Conservation (phyloP, 495 filamentous ascomycete genomes). For the Podospora conica region DNA sequence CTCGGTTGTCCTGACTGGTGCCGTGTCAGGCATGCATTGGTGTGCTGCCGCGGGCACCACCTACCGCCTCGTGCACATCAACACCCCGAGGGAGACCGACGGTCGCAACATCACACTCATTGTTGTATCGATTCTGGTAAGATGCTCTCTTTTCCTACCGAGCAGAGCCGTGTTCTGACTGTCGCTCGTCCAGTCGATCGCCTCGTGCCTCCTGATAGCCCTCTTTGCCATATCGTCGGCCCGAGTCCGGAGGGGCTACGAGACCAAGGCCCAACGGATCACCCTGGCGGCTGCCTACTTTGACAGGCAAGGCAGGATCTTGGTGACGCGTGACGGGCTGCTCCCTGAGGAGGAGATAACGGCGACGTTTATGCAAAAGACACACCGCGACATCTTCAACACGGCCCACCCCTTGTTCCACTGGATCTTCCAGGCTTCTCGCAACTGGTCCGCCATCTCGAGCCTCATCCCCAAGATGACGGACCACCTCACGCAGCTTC, state of each 20-base stretch:
- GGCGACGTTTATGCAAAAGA: conserved; percentile 65
- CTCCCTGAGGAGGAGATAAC: conserved; percentile 79
- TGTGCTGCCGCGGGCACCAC: conserved; percentile 64
- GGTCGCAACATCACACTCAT: conserved; percentile 55
- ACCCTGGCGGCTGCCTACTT: conserved; percentile 73
- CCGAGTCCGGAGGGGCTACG: conserved; percentile 47
- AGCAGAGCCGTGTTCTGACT: background rate
- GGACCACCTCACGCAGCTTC: conserved; percentile 45
- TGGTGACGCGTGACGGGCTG: conserved; percentile 75
- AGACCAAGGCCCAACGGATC: conserved; percentile 67
- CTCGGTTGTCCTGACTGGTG: conserved; percentile 60
- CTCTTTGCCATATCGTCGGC: conserved; percentile 49
- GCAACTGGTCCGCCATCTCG: conserved; percentile 64
- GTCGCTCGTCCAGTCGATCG: conserved; percentile 44
- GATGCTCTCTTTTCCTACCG: conserved; percentile 1
- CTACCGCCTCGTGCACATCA: conserved; percentile 46
- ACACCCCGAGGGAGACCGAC: conserved; percentile 24
- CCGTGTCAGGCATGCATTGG: conserved; percentile 88
- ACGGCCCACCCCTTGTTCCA: conserved; percentile 75
- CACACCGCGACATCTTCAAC: conserved; percentile 69
- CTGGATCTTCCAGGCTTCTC: conserved; percentile 77
- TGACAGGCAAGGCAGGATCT: conserved; percentile 63
- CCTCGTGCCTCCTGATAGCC: conserved; percentile 52
- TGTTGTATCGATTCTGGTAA: conserved; percentile 58
- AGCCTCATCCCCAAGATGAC: conserved; percentile 65